Conservation (phyloP, 129 eudicot genomes). For the Pittosporum tobira region DNA sequence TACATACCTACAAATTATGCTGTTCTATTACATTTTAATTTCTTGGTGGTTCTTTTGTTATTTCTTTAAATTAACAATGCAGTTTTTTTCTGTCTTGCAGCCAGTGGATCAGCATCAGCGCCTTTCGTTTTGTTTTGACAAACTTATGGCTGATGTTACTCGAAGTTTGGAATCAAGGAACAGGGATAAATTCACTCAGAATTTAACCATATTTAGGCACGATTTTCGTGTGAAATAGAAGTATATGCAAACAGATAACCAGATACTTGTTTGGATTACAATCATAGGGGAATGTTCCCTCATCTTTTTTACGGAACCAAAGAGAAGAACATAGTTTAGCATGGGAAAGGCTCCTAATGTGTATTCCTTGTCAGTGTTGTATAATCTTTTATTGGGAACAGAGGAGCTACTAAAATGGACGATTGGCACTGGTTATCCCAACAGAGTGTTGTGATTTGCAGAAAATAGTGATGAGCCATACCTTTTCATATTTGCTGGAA, state of each 20-base stretch:
- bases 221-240: slow-evolving; percentile 77
- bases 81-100: slow-evolving; percentile 43
- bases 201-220: slow-evolving; percentile 64
- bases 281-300: neutral
- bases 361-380: neutral
- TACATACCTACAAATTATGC: too few species aligned
- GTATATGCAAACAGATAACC: neutral
- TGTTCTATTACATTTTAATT: too few species aligned
- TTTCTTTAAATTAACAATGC: neutral
- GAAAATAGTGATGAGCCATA: too few species aligned
- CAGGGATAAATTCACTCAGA: slow-evolving; percentile 90
- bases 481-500: too few species aligned
- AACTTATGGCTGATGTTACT: slow-evolving; percentile 71
- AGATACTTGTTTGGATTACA: neutral
- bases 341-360: neutral
- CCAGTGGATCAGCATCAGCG: slow-evolving; percentile 87
- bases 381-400: neutral
- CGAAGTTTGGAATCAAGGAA: slow-evolving; percentile 91
- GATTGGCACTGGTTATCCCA: neutral
- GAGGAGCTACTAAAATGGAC: neutral
- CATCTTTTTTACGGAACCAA: neutral
- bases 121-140: slow-evolving; percentile 80
- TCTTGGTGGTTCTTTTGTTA: neutral
- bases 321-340: neutral
- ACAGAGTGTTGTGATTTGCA: neutral